These are phyloP conservation scores for Huiozyma sinensis DNA, from an alignment of 805 yeast species.

Conservation along the genomic window DNA sequence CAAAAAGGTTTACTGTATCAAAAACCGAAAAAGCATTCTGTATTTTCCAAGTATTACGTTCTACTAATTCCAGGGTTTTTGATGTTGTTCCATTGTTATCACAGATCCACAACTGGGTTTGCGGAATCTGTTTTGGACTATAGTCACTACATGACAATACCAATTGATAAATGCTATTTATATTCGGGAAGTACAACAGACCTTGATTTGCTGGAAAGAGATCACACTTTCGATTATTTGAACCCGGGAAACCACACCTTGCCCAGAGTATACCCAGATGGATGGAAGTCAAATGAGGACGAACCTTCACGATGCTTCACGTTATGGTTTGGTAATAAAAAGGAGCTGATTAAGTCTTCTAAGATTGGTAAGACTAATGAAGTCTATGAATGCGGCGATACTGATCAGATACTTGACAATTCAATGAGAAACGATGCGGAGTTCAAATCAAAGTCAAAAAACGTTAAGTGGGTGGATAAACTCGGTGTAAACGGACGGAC, in stretches of 20 bases:
- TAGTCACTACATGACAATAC: slow-evolving; percentile 45
- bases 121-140: slow-evolving; percentile 40
- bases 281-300: slow-evolving; percentile 75
- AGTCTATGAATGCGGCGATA: neutral
- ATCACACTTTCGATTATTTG: slow-evolving; percentile 34
- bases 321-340: slow-evolving; percentile 68
- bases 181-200: slow-evolving; percentile 60
- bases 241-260: slow-evolving; percentile 47
- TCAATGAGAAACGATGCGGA: neutral
- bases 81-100: slow-evolving; percentile 42
- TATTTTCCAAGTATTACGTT: slow-evolving; percentile 51
- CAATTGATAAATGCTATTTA: slow-evolving; percentile 58
- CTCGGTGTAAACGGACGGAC: slow-evolving; percentile 59
- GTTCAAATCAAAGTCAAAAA: neutral
- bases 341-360: slow-evolving; percentile 1
- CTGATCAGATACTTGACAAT: slow-evolving; percentile 5
- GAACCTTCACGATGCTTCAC: slow-evolving; percentile 71
- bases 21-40: slow-evolving; percentile 58
- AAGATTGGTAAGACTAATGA: neutral
- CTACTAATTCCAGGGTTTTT: slow-evolving; percentile 63
- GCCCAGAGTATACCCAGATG: slow-evolving; percentile 71
- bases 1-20: slow-evolving; percentile 58
- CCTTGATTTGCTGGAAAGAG: slow-evolving; percentile 42
- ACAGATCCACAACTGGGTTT: slow-evolving; percentile 37
- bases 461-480: slow-evolving; percentile 15